Evolutionary conservation across 2,329 filamentous ascomycete genomes (phyloP), one percentile per base, ranked within the genome.

Genomic region (Sclerotinia subarctica): DNA sequence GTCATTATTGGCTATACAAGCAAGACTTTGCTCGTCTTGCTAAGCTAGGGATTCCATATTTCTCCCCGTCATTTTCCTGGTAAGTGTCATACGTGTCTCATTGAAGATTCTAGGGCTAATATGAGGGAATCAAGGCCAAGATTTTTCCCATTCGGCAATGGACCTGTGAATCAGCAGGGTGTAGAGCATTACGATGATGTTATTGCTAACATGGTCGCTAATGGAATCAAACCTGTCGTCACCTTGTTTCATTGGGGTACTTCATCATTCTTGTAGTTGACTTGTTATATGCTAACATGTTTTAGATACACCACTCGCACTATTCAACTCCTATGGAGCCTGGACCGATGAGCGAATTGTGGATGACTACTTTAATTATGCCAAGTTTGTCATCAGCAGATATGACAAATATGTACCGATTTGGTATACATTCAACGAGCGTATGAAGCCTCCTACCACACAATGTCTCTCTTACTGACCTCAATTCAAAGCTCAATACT

Each of bases 371-470:
- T 79, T 85, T 1, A 78, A 85, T 73, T 86, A 86, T 66, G 84
- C 81, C 51, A 83, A 84, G 67, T 79, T 85, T 24, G 79, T 82
- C 52, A 81, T 86, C 77, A 78, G 80, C 1, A 81, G 83, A 66
- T 86, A 81, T 70, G 82, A 82, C 5, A 81, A 85, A 67, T 79
- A 83, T 0, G 82, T 86, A 0, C 80, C 82, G 0, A 78, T 81
- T 5, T 85, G 82, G 82, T 82, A 81, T 71, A 85, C 83, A n/a
- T 85, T 84, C 74, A 85, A 86, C 71, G 84, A 85, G 74, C 83
- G 83, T 15, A 70, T 76, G 21, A 69, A 76, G 1, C 74, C 59
- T 42, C 44, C 21, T 4, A 46, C 60, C 29, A 3, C 17, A 26
- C 5, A 4, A 26, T 8, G 0, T 78, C 74, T 63, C 49, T 51